These are phyloP conservation scores for Flueggea neowawraea DNA, from an alignment of 441 rosid genomes.

Conservation along the genomic window DNA sequence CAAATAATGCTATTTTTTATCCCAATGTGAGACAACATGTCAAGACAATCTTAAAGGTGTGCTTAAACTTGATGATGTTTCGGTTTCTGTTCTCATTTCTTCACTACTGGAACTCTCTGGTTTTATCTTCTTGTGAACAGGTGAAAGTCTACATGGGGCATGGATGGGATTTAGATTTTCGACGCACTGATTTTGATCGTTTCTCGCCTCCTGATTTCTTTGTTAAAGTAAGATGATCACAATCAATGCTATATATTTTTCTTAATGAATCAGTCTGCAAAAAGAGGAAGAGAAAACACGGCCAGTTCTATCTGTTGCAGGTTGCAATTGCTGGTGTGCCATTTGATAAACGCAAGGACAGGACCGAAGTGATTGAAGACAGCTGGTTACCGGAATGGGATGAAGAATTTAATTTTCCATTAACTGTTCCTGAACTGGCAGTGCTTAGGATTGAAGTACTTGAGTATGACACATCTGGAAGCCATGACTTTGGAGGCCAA, in stretches of 20 bases:
- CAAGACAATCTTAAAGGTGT: conserved; percentile 45
- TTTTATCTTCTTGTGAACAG: conserved; percentile 22
- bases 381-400: conserved; percentile 81
- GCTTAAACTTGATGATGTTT: not conserved
- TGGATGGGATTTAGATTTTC: conserved; percentile 79
- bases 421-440: conserved; percentile 66
- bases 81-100: too few relatives aligned
- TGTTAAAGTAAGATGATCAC: conserved; percentile 42
- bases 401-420: conserved; percentile 48
- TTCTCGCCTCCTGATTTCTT: conserved; percentile 81
- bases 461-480: conserved; percentile 50
- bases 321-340: conserved; percentile 63
- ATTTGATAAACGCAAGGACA: conserved; percentile 27
- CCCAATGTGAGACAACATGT: conserved; percentile 22
- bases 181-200: conserved; percentile 49
- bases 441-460: conserved; percentile 49
- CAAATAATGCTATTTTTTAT: conserved; percentile 31
- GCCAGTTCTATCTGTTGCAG: conserved; percentile 23
- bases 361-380: conserved; percentile 39
- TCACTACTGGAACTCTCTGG: not conserved
- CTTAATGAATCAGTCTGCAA: too few relatives aligned
- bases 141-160: conserved; percentile 63
- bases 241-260: not conserved
- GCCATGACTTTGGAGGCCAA: conserved; percentile 76
- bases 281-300: not conserved